These are phyloP conservation scores for Mallotus repandus DNA, from an alignment of 441 rosid species.

Conservation along the genomic window DNA sequence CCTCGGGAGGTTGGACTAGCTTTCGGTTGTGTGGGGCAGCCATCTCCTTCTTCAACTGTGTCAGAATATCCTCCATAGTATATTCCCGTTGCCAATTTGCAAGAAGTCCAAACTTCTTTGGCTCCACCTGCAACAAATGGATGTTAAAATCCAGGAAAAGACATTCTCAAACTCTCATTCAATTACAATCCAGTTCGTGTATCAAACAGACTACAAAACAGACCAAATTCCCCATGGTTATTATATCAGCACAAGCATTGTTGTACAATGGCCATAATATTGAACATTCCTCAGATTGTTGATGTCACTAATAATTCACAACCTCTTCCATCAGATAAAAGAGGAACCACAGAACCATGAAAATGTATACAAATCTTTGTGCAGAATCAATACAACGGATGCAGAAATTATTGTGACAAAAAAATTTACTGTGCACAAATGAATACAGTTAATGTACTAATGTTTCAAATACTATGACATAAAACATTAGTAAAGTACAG, in stretches of 20 bases:
- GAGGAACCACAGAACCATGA: too few species aligned
- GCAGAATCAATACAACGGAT: too few species aligned
- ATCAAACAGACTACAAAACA: neutral
- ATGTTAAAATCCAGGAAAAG: conserved; percentile 16
- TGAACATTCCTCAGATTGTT: too few species aligned
- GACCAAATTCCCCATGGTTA: neutral
- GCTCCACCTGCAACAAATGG: conserved; percentile 63
- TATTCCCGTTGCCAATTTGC: conserved; percentile 96
- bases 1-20: conserved; percentile 99
- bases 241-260: neutral
- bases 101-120: conserved; percentile 83
- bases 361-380: neutral
- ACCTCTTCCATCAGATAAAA: too few species aligned
- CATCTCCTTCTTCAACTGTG: conserved; percentile 98
- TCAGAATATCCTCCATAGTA: conserved; percentile 93
- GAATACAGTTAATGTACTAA: neutral
- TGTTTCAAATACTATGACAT: neutral
- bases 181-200: neutral
- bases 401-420: too few species aligned
- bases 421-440: neutral
- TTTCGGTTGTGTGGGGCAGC: conserved; percentile 90
- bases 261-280: too few species aligned
- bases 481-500: neutral
- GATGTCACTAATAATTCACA: too few species aligned
- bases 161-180: neutral